A percentile compares a stretch with the other conserved stretches of the same genome.
Evolutionary conservation across 2,329 filamentous ascomycete genomes (phyloP).

Genomic region (Aspergillus sp.): DNA sequence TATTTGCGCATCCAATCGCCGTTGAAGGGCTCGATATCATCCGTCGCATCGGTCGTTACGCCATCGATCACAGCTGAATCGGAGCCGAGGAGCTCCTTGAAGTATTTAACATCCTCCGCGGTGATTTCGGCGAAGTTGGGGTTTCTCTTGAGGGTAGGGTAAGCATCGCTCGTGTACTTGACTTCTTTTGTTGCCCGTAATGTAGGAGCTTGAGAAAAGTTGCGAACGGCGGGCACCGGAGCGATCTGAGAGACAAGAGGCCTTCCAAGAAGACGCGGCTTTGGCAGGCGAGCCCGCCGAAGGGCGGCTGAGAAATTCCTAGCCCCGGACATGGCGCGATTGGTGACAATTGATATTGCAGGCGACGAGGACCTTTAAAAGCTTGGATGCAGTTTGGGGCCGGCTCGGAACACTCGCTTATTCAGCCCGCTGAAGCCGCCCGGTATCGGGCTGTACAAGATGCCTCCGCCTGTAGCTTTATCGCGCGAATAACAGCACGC

Average conservation of each 20-base stretch:
- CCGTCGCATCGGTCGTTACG: slow-evolving; percentile 68
- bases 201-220: slow-evolving; percentile 31
- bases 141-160: slow-evolving; percentile 77
- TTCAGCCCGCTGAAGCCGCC: background rate
- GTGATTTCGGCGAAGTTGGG: slow-evolving; percentile 69
- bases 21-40: slow-evolving; percentile 90
- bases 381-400: background rate
- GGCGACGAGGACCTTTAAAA: background rate
- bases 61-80: slow-evolving; percentile 82
- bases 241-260: slow-evolving; percentile 22
- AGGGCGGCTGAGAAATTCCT: slow-evolving; percentile 32
- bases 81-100: slow-evolving; percentile 76
- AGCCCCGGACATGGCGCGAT: slow-evolving; percentile 30
- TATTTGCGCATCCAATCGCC: slow-evolving; percentile 99
- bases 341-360: background rate
- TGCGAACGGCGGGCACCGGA: slow-evolving; percentile 21
- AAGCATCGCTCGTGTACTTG: slow-evolving; percentile 80
- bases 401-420: slow-evolving; percentile 3
- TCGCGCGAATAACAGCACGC: background rate
- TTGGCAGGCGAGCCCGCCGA: slow-evolving; percentile 34
- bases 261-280: slow-evolving; percentile 24
- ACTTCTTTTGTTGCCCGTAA: slow-evolving; percentile 40
- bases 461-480: background rate
- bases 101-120: slow-evolving; percentile 75
- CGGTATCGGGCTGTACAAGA: background rate